These are phyloP conservation scores for Pneumocystis sp. DNA, from an alignment of 1,139 yeast species.

Conservation along the genomic window DNA sequence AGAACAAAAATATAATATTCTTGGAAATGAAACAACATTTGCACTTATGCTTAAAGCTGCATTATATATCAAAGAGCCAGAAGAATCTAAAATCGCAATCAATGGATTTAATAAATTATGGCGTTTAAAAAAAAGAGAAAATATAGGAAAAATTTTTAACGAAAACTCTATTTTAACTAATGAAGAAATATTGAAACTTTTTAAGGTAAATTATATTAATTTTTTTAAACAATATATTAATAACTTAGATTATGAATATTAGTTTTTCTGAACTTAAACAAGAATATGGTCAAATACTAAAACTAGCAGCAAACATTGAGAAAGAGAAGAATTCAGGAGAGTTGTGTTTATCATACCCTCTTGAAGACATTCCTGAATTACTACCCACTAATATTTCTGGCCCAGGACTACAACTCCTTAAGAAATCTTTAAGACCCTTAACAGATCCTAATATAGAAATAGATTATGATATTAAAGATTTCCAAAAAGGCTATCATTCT, in stretches of 20 bases:
- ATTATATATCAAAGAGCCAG: conserved; percentile 6
- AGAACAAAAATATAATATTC: conserved; percentile 19
- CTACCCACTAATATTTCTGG: conserved; percentile 18
- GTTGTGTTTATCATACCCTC: conserved; percentile 6
- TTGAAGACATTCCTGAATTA: conserved; percentile 33
- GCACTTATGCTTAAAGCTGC: conserved; percentile 11
- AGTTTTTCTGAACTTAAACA: conserved; percentile 29
- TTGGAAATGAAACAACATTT: conserved; percentile 17
- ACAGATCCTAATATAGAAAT: conserved; percentile 20
- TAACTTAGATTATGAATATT: conserved; percentile 25
- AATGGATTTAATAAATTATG: conserved; percentile 10
- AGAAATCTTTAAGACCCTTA: conserved; percentile 11
- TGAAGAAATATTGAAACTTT: conserved; percentile 23
- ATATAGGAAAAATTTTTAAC: conserved; percentile 31
- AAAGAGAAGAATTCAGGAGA: conserved; percentile 1
- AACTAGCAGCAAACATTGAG: background rate
- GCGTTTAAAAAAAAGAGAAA: conserved; percentile 4
- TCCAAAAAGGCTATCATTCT: conserved; percentile 42
- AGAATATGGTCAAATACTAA: conserved; percentile 13
- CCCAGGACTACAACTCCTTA: conserved; percentile 17
- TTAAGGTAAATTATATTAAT: background rate
- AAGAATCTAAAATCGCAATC: conserved; percentile 12
- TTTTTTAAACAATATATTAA: conserved; percentile 28
- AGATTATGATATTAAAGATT: conserved; percentile 21
- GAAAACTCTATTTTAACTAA: conserved; percentile 59